Evolutionary conservation across 2,329 filamentous ascomycete species (phyloP), one percentile per base, ranked within the genome.

Genomic region (Thelonectria rubi): DNA sequence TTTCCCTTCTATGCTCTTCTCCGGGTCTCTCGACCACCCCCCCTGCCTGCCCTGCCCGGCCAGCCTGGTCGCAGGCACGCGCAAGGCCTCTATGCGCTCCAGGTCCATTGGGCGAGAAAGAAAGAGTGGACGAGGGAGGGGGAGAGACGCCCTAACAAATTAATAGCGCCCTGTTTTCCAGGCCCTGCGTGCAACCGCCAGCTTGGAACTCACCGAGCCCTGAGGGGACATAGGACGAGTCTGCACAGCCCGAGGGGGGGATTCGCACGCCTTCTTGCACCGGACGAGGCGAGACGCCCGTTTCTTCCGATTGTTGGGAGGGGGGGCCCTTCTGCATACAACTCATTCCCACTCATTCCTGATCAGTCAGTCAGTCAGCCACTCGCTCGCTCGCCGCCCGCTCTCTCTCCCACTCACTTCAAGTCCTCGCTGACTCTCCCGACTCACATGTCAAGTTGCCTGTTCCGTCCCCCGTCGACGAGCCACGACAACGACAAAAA

Each of bases 1-100:
- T 53, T 58, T 55, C 51, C 39, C 21, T 60, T 60, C 58, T 51
- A 32, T 60, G 26, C 51, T 49, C 52, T 60, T 55, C 52, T 55
- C 51, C 30, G 12, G 34, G 39, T 37, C 58, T n/a, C 58, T 51
- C 45, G 24, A 24, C 24, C 24, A 24, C 24, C 3, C 32, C 32
- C 32, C 10, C 32, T 14, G 32, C 9, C 32, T 60, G 47, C 58
- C 48, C 58, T 30, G 45, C 2, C 40, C 43, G 20, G 11, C 48
- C 26, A 20, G 48, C n/a, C 32, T 32, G 45, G 18, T 46, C 47
- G 26, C 21, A 26, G 55, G 48, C 43, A 37, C 42, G 55, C 39
- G 12, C 39, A 42, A n/a, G 15, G 17, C 42, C 17, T 18, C 18
- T 12, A 4, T 24, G 24, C 24, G 24, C 24, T 24, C 24, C 24